Conservation (phyloP, 2,329 filamentous ascomycete genomes). For the Fusarium robinianum region DNA sequence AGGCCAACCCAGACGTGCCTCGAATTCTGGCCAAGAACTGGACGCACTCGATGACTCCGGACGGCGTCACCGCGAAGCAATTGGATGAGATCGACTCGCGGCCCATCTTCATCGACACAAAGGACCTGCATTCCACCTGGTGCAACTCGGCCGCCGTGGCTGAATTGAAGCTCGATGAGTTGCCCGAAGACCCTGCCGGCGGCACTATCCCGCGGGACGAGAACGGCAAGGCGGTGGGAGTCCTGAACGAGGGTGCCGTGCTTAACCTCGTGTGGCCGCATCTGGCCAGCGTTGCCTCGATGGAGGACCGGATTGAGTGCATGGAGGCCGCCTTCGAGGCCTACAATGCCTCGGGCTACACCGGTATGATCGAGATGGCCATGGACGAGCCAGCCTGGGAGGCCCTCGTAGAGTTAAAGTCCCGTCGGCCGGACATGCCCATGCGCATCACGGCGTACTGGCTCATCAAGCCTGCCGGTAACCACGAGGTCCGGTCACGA, state of each 20-base stretch:
- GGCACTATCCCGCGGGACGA: conserved; percentile 57
- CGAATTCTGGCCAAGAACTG: conserved; percentile 60
- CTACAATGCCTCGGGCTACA: conserved; percentile 58
- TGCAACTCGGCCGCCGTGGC: conserved; percentile 56
- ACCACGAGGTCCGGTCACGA: conserved; percentile 45
- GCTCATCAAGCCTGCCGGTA: conserved; percentile 56
- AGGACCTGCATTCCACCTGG: conserved; percentile 62
- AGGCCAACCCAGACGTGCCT: conserved; percentile 50
- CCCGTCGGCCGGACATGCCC: conserved; percentile 34
- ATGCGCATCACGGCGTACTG: conserved; percentile 60
- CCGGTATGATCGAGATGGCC: conserved; percentile 62
- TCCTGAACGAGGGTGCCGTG: conserved; percentile 58
- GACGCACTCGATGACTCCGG: conserved; percentile 57
- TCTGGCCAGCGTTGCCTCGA: conserved; percentile 51
- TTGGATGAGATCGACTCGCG: conserved; percentile 58
- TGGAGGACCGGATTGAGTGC: conserved; percentile 53
- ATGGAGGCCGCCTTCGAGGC: conserved; percentile 54
- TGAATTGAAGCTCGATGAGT: conserved; percentile 52
- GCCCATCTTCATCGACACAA: conserved; percentile 61
- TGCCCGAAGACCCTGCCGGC: conserved; percentile 54
- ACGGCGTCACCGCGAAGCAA: conserved; percentile 48
- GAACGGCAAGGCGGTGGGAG: conserved; percentile 52
- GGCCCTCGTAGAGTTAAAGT: conserved; percentile 51
- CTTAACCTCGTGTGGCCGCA: conserved; percentile 61
- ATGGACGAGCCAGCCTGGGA: conserved; percentile 64